These are phyloP conservation scores for Dicorynia guianensis DNA, from an alignment of 306 rosid genomes.

Conservation along the genomic window DNA sequence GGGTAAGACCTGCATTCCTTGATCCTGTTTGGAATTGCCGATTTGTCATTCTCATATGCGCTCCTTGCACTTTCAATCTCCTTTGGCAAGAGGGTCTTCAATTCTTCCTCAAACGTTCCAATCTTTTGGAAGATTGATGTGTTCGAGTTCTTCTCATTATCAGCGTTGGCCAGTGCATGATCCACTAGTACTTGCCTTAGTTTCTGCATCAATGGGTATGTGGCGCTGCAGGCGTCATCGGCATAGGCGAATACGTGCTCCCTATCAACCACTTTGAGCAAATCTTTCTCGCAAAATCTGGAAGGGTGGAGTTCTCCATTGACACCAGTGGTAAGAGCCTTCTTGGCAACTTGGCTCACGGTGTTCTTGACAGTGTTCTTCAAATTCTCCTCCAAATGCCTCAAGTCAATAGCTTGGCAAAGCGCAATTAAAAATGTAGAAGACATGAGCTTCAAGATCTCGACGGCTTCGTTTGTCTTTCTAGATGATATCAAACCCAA, in stretches of 20 bases:
- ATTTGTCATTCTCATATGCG: constrained; percentile 64
- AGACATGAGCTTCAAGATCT: constrained; percentile 61
- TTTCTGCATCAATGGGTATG: constrained; percentile 82
- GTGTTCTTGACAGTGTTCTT: constrained; percentile 66
- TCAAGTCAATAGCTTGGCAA: constrained; percentile 87
- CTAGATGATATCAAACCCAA: constrained; percentile 83
- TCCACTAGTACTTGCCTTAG: constrained; percentile 77
- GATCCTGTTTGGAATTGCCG: constrained; percentile 65
- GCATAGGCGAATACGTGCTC: constrained; percentile 70
- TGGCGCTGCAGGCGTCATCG: constrained; percentile 78
- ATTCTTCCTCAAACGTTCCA: constrained; percentile 70
- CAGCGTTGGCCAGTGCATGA: constrained; percentile 68
- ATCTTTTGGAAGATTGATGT: constrained; percentile 91
- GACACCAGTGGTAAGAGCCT: constrained; percentile 59
- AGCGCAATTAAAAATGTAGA: constrained; percentile 80
- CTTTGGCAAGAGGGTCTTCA: constrained; percentile 66
- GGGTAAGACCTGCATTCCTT: constrained; percentile 84
- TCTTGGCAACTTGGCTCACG: constrained; percentile 74
- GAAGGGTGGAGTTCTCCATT: constrained; percentile 85
- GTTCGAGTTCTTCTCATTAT: constrained; percentile 62
- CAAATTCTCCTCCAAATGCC: constrained; percentile 92
- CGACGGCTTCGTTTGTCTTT: constrained; percentile 78
- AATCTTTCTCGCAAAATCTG: constrained; percentile 78
- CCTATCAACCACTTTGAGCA: constrained; percentile 78
- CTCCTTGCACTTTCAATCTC: constrained; percentile 75